Percentiles rank a stretch among this genome's conserved stretches.
phyloP scores from a whole-genome alignment of 306 rosid genomes.

The Pyrus pyrifolia region DNA sequence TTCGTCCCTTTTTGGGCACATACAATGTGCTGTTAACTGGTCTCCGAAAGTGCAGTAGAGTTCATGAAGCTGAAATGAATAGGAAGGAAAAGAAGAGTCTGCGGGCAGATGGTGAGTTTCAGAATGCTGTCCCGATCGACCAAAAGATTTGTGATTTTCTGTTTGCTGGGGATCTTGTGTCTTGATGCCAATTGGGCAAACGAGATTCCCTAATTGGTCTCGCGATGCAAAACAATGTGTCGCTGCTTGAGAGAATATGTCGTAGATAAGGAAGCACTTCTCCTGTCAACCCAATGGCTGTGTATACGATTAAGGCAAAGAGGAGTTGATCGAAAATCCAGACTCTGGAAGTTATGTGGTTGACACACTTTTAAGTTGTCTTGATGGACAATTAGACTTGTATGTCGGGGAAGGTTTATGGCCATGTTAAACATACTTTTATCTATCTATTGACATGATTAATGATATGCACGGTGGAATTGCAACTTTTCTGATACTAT shows the following conservation, averaged over 20 bases:
- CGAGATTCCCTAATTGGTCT: conserved; percentile 13
- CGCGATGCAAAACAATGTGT: background rate
- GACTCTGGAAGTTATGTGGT: background rate
- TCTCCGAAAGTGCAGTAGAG: conserved; percentile 47
- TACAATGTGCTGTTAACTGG: conserved; percentile 50
- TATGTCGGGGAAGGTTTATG: background rate
- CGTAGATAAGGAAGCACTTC: background rate
- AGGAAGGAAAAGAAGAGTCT: conserved; percentile 57
- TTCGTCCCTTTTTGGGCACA: conserved; percentile 55
- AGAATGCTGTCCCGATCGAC: conserved; percentile 26
- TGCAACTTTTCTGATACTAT: background rate
- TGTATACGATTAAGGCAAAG: background rate
- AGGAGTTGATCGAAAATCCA: background rate
- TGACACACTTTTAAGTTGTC: background rate
- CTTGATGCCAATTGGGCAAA: conserved; percentile 13
- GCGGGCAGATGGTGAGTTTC: conserved; percentile 13
- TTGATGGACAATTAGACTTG: background rate
- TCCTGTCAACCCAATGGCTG: background rate
- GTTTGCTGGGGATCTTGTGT: conserved; percentile 30
- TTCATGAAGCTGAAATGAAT: conserved; percentile 44
- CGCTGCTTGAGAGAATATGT: background rate
- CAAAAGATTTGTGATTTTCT: conserved; percentile 65
- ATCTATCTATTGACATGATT: background rate
- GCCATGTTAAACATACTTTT: background rate
- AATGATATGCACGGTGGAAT: background rate